Evolutionary conservation across 2,329 filamentous ascomycete genomes (phyloP), one percentile per base, ranked within the genome.

Genomic region (Sphaerulina musiva): DNA sequence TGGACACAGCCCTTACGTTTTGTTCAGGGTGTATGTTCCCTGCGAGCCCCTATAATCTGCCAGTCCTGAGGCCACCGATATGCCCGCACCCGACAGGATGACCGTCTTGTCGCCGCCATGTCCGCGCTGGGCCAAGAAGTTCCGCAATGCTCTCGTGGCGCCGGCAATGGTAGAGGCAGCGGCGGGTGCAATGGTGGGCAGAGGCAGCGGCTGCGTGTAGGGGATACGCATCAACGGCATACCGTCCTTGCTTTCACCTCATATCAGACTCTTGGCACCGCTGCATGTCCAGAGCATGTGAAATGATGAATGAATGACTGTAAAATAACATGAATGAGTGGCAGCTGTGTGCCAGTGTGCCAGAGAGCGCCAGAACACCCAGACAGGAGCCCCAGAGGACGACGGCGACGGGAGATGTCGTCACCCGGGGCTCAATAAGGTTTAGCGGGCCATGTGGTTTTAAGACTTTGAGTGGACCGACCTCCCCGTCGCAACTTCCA

Each of bases 21-120:
- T 89, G 74, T 97, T 97, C 66, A 93, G 79, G 42, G 89, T 85
- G 69, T 98, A 98, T 7, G 92, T 97, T 57, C 93, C 93, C 61
- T 91, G 87, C 48, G 81, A 78, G 17, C 93, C 93, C 52, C 93
- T 80, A 70, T 98, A 98, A 72, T 98, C 93, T 31, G 92, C 87
- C 32, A 98, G 79, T 0, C 93, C 93, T 9, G 89, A 95, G 3
- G 91, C 88, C 7, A 97, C 92, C 1, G 89, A 95, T 48, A 98
- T 87, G 2, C 93, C 93, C 2, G 93, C 93, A 9, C 93, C 93
- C 0, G 91, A 85, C 40, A 88, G 74, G 12, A 88, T 72, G 29
- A 87, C 76, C 0, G 83, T 84, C 58, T 85, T 73, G 77, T 29
- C 26, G 26, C 76, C 64, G 78, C 73, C 51, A 77, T 75, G 8